These are phyloP conservation scores for Capsicum baccatum DNA, from an alignment of 257 asterid species.

Conservation along the genomic window DNA sequence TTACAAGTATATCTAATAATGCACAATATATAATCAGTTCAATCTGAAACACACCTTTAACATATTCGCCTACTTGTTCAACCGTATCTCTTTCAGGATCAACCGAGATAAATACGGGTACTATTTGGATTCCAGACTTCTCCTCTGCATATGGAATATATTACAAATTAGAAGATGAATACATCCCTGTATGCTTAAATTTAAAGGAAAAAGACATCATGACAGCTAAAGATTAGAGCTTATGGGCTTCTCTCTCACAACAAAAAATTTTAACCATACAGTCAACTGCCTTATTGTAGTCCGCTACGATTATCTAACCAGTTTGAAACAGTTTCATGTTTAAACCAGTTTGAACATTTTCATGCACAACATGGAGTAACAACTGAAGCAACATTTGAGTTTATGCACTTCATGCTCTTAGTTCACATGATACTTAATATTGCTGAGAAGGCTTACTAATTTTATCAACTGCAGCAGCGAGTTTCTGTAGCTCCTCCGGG, in stretches of 20 bases:
- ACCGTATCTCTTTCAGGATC: slow-evolving; percentile 95
- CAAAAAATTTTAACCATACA: not conserved
- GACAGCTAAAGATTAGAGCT: not conserved
- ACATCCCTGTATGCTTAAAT: not conserved
- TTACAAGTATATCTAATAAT: not conserved
- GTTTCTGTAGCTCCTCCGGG: slow-evolving; percentile 91
- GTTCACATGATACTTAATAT: not conserved
- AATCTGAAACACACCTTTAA: slow-evolving; percentile 62
- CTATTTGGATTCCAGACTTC: slow-evolving; percentile 74
- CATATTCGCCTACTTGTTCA: slow-evolving; percentile 88
- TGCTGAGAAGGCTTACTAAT: slow-evolving; percentile 60
- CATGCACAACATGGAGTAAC: not conserved
- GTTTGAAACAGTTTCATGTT: not conserved
- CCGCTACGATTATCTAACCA: not conserved
- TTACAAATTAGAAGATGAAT: not conserved
- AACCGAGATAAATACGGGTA: slow-evolving; percentile 87
- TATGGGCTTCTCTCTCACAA: not conserved
- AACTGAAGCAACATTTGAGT: not conserved
- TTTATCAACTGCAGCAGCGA: slow-evolving; percentile 82
- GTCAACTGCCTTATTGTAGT: not conserved
- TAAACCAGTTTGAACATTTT: too few species aligned
- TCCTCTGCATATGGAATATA: slow-evolving; percentile 56
- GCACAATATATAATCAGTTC: slow-evolving; percentile 21
- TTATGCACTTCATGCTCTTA: not conserved
- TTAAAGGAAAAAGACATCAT: not conserved